Evolutionary conservation across 202 grass and related monocot genomes (phyloP), one percentile per base, ranked within the genome.

Genomic region (Panicum hallii): DNA sequence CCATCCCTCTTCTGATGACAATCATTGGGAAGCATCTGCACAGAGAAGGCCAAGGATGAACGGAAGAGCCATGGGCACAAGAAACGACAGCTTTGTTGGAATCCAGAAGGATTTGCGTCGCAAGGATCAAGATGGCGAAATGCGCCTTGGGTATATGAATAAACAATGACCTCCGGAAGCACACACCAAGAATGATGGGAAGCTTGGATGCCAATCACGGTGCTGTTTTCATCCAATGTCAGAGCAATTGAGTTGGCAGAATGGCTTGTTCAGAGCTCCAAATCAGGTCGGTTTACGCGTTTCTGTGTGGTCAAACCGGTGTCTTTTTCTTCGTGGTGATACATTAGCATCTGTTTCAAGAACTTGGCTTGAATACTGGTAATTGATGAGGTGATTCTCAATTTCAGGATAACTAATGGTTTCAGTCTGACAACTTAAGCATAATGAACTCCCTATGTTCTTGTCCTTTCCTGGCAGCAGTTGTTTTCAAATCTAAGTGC

Each of bases 1-100:
- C 34, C 44, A 85, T 77, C 67, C 52, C 80, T 75, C 48, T 83
- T 78, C 34, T 63, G 12, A 78, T 49, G 63, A 14, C 85, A 90
- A 90, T 90, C 85, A 88, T 93, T 85, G 26, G 22, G 50, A 61
- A 41, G 76, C 53, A 87, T 80, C 63, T 75, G 41, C 46, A 26
- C 40, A 23, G 57, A 77, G 17, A 71, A 52, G 16, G 71, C 63
- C 53, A 79, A 38, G 67, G 55, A 74, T 75, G 53, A 48, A 54
- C 6, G 4, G 20, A 15, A 68, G 73, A 86, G 67, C 44, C 67
- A 64, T 54, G 83, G 79, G 79, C 16, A 80, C 78, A 82, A 86
- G 47, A 74, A 89, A 87, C 19, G 74, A 79, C 79, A 88, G 17
- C 74, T 30, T 63, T 70, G 73, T 70, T 84, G 44, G 68, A 66